A percentile compares a stretch with the other conserved stretches of the same genome.
phyloP scores from a whole-genome alignment of 345 rosid genomes.

The Erysimum cheiranthoides region DNA sequence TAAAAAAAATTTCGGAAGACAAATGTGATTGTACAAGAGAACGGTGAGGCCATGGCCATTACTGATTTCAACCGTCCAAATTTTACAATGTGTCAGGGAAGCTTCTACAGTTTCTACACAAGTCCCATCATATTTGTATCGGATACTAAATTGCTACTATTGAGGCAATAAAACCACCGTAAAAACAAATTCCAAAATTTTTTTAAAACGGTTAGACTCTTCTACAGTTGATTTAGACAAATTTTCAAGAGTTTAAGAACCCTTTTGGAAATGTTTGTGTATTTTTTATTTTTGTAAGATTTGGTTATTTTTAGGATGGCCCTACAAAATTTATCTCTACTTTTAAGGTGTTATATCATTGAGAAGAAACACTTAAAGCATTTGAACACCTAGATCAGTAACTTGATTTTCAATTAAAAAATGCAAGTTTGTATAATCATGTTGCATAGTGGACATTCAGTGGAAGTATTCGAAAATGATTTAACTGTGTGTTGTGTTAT shows the following conservation, averaged over 20 bases:
- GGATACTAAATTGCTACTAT: background rate
- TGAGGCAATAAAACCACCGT: background rate
- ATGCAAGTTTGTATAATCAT: background rate
- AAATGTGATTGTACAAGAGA: slow-evolving; percentile 16
- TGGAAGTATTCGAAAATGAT: slow-evolving; percentile 20
- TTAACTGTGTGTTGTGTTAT: slow-evolving; percentile 12
- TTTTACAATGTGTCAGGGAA: slow-evolving; percentile 34
- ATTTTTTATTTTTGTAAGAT: background rate
- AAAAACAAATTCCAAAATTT: no score
- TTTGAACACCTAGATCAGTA: background rate
- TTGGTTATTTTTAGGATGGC: background rate
- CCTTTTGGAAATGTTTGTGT: background rate
- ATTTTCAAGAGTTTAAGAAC: background rate
- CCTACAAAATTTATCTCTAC: background rate
- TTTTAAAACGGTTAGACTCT: background rate
- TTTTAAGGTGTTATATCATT: no score
- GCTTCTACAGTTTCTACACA: slow-evolving; percentile 26
- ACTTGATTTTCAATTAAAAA: background rate
- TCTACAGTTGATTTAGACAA: background rate
- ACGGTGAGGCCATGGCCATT: slow-evolving; percentile 35
- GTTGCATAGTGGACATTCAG: background rate
- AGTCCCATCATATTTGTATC: slow-evolving; percentile 15
- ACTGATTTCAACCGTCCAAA: slow-evolving; percentile 39
- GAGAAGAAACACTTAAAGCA: no score
- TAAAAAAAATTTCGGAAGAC: background rate